phyloP scores from a whole-genome alignment of 148 eudicot genomes.

The Arctostaphylos glauca region DNA sequence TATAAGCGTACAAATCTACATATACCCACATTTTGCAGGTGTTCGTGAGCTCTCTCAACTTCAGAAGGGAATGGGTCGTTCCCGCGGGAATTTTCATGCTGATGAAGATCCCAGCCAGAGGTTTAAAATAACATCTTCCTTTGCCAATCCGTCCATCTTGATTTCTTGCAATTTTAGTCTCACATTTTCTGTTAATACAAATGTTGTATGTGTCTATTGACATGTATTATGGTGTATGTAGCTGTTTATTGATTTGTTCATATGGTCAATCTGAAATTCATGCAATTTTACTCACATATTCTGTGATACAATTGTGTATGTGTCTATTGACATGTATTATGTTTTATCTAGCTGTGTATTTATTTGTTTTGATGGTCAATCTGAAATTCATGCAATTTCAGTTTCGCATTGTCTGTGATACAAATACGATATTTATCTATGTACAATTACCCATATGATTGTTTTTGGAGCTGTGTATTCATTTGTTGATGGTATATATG shows the following conservation, averaged over 20 bases:
- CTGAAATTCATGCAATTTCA: neutral
- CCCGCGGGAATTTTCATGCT: slow-evolving; percentile 44
- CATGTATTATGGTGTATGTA: no score
- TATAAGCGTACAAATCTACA: no score
- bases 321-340: neutral
- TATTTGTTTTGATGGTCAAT: neutral
- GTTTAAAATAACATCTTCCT: slow-evolving; percentile 12
- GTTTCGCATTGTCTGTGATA: neutral
- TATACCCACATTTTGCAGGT: neutral
- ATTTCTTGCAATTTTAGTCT: neutral
- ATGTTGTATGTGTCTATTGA: neutral
- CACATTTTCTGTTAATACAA: neutral
- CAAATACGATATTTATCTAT: neutral
- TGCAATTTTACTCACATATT: no score
- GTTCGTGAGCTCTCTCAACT: slow-evolving; percentile 9
- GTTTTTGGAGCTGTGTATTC: neutral
- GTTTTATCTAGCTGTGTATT: neutral
- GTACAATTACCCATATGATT: neutral
- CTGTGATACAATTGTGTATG: no score
- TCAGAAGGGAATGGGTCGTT: slow-evolving; percentile 39
- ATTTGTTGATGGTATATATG: neutral
- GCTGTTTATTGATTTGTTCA: no score
- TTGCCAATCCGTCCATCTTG: neutral
- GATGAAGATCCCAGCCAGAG: slow-evolving; percentile 57
- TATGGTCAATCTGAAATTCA: no score